phyloP scores from a whole-genome alignment of 176 grass and related monocot species.

The Musa beccarii region DNA sequence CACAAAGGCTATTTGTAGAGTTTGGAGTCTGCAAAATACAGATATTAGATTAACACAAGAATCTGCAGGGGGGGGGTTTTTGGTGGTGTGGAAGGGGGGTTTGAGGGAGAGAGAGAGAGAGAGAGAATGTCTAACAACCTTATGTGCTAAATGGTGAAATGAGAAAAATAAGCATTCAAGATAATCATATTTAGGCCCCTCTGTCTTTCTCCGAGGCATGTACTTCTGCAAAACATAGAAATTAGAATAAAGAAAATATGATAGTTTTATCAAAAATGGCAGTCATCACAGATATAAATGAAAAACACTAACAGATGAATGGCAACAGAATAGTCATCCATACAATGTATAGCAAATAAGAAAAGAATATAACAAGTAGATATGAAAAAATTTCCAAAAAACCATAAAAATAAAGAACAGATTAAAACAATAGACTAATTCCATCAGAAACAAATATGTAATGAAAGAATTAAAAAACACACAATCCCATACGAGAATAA shows the following conservation, averaged over 20 bases:
- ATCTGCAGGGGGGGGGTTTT: constrained; percentile 21
- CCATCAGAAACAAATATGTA: too few species aligned
- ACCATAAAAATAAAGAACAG: too few species aligned
- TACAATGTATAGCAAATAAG: too few species aligned
- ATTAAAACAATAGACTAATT: too few species aligned
- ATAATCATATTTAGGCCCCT: constrained; percentile 72
- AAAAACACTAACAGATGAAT: background rate
- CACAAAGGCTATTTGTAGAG: constrained; percentile 90
- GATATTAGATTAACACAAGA: constrained; percentile 19
- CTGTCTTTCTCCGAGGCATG: constrained; percentile 82
- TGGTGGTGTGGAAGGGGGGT: background rate
- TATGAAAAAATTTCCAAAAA: background rate
- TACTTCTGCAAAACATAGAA: constrained; percentile 35
- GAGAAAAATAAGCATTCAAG: constrained; percentile 85
- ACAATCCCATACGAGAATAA: background rate
- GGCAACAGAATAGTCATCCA: too few species aligned
- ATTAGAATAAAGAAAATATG: too few species aligned
- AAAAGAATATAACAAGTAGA: background rate
- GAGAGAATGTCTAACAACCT: constrained; percentile 41
- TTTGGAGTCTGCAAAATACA: constrained; percentile 68
- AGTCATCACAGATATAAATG: too few species aligned
- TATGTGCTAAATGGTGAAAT: constrained; percentile 91
- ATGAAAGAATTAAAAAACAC: background rate
- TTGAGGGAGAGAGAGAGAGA: constrained; percentile 15
- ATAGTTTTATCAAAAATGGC: too few species aligned